Evolutionary conservation across 345 rosid species (phyloP).

Genomic region (Xanthoceras sorbifolium): DNA sequence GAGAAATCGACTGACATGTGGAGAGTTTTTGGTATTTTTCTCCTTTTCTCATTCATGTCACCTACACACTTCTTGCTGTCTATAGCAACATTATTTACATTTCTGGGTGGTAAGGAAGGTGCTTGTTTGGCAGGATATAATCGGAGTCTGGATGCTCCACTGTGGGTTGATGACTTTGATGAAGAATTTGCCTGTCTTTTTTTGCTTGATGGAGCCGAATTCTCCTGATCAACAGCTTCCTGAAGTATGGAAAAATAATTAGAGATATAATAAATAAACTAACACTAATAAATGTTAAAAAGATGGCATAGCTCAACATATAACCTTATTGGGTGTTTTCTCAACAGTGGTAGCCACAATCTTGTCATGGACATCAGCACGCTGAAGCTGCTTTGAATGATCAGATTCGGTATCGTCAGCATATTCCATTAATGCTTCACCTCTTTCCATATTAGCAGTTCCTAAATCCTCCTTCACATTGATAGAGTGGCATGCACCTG

Average conservation of each 20-base stretch:
- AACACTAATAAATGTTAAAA: background rate
- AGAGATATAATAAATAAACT: slow-evolving; percentile 17
- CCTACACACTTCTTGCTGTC: slow-evolving; percentile 27
- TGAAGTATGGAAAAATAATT: slow-evolving; percentile 17
- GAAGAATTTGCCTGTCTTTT: slow-evolving; percentile 40
- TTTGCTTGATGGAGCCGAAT: slow-evolving; percentile 32
- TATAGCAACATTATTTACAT: slow-evolving; percentile 24
- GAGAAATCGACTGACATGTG: slow-evolving; percentile 52
- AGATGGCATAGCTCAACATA: slow-evolving; percentile 8
- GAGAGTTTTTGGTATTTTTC: slow-evolving; percentile 40
- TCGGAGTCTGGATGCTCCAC: slow-evolving; percentile 32
- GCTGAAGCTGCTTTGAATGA: slow-evolving; percentile 27
- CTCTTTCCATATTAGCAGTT: slow-evolving; percentile 19
- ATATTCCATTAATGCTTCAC: slow-evolving; percentile 23
- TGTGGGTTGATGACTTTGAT: slow-evolving; percentile 31
- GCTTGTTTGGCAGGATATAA: slow-evolving; percentile 33
- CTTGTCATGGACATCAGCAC: slow-evolving; percentile 18
- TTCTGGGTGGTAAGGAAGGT: slow-evolving; percentile 34
- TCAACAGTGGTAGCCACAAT: slow-evolving; percentile 28
- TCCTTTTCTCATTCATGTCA: slow-evolving; percentile 35
- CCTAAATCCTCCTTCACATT: slow-evolving; percentile 19
- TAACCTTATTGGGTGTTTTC: slow-evolving; percentile 41
- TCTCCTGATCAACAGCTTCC: slow-evolving; percentile 39
- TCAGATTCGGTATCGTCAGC: slow-evolving; percentile 26
- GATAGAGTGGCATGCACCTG: slow-evolving; percentile 14